phyloP scores from a whole-genome alignment of 1,284 basidiomycete species.

The Ustilago vetiveriae region DNA sequence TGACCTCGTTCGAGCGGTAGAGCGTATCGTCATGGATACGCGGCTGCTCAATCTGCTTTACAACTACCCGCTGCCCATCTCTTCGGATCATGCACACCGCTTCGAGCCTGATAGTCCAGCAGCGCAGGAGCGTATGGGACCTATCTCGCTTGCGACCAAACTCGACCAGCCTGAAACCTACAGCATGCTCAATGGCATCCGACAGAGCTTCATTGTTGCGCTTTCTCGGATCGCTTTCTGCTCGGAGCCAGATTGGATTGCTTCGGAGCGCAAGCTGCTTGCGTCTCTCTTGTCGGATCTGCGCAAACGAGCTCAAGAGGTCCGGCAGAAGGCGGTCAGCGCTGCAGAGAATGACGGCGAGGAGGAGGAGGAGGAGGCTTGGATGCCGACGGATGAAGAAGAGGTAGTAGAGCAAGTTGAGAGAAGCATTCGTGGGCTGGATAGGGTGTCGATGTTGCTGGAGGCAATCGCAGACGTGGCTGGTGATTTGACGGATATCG shows the following conservation, averaged over 20 bases:
- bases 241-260: constrained; percentile 57
- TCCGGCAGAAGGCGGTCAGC: background rate
- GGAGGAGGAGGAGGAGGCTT: background rate
- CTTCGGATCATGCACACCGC: constrained; percentile 7
- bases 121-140: constrained; percentile 20
- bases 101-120: constrained; percentile 5
- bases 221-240: constrained; percentile 56
- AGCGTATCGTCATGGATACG: constrained; percentile 51
- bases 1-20: constrained; percentile 36
- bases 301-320: constrained; percentile 1
- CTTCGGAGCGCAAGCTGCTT: constrained; percentile 21
- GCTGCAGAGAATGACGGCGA: background rate
- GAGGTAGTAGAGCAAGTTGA: constrained; percentile 21
- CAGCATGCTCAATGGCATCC: constrained; percentile 58
- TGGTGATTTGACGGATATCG: constrained; percentile 55
- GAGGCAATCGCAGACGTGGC: constrained; percentile 54
- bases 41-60: constrained; percentile 55
- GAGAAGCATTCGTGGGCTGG: constrained; percentile 10
- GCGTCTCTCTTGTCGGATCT: constrained; percentile 11
- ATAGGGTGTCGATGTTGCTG: constrained; percentile 32
- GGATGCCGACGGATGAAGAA: constrained; percentile 4
- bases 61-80: constrained; percentile 35
- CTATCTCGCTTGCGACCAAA: constrained; percentile 43
- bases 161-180: constrained; percentile 51
- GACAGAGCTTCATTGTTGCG: constrained; percentile 55